A percentile compares a stretch with the other conserved stretches of the same genome.
Evolutionary conservation across 2,329 filamentous ascomycete species (phyloP).

Genomic region (Lachnellula subtilissima): DNA sequence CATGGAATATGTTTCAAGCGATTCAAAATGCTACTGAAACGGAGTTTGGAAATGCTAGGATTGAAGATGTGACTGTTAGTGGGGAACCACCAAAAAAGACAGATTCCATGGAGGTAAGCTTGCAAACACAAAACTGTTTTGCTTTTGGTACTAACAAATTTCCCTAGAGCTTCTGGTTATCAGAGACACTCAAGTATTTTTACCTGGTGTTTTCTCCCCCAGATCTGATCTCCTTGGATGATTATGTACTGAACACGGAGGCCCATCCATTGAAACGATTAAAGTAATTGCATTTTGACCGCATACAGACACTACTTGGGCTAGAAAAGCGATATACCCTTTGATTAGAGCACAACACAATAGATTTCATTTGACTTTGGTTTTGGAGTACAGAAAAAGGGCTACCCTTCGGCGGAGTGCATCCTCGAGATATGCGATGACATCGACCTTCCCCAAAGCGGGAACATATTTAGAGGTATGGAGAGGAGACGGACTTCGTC

Average conservation of each 20-base stretch:
- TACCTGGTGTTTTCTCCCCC: conserved; percentile 48
- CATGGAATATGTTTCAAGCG: conserved; percentile 42
- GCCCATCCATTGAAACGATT: conserved; percentile 19
- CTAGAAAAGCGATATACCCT: not conserved
- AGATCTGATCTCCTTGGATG: conserved; percentile 51
- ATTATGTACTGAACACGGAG: conserved; percentile 44
- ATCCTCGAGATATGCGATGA: too few species aligned
- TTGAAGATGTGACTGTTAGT: conserved; percentile 34
- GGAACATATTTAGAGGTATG: too few species aligned
- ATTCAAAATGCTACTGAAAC: conserved; percentile 39
- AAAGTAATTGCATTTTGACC: not conserved
- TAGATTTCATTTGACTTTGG: not conserved
- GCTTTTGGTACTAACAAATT: not conserved
- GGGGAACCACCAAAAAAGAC: conserved; percentile 21
- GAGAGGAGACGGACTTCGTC: too few species aligned
- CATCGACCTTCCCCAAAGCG: too few species aligned
- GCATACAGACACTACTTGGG: not conserved
- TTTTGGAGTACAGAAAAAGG: not conserved
- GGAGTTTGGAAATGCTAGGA: conserved; percentile 36
- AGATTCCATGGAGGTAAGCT: conserved; percentile 48
- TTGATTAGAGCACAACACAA: too few species aligned
- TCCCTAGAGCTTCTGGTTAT: conserved; percentile 48
- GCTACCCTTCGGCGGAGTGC: too few species aligned
- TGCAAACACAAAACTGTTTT: not conserved
- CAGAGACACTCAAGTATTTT: conserved; percentile 59